A percentile compares a stretch with the other conserved stretches of the same genome.
These are phyloP conservation scores for Colletotrichum sp. DNA, from an alignment of 2,329 filamentous ascomycete species.

Conservation along the genomic window DNA sequence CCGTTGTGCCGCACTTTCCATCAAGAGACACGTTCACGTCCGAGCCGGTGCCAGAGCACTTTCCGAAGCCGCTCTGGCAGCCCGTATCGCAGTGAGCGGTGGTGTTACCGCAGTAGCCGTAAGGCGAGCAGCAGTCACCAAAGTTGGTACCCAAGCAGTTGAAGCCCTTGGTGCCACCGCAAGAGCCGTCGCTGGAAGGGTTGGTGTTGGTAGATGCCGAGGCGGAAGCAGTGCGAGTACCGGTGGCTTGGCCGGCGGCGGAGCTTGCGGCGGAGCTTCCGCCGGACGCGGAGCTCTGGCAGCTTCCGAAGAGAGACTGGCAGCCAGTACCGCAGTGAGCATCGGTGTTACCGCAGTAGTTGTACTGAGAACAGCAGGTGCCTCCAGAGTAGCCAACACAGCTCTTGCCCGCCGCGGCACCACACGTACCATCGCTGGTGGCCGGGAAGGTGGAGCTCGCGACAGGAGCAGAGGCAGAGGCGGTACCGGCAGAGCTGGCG, in stretches of 20 bases:
- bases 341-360: neutral
- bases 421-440: neutral
- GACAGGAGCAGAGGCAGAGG: neutral
- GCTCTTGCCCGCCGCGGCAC: neutral
- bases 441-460: neutral
- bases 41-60: neutral
- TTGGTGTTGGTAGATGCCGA: slow-evolving; percentile 2
- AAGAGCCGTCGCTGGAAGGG: slow-evolving; percentile 6
- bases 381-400: neutral
- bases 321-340: neutral
- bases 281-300: neutral
- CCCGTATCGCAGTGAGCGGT: slow-evolving; percentile 22
- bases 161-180: neutral
- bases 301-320: slow-evolving; percentile 3
- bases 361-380: slow-evolving; percentile 9
- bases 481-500: neutral
- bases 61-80: slow-evolving; percentile 22
- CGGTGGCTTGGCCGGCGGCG: neutral
- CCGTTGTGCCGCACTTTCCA: slow-evolving; percentile 3
- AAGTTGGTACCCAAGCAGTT: slow-evolving; percentile 16
- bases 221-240: neutral
- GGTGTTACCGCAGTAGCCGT: slow-evolving; percentile 22
- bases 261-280: neutral
- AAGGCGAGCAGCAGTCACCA: slow-evolving; percentile 25
- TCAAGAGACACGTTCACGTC: slow-evolving; percentile 2